phyloP scores from a whole-genome alignment of 2,329 filamentous ascomycete species.

The Aciculosporium take region DNA sequence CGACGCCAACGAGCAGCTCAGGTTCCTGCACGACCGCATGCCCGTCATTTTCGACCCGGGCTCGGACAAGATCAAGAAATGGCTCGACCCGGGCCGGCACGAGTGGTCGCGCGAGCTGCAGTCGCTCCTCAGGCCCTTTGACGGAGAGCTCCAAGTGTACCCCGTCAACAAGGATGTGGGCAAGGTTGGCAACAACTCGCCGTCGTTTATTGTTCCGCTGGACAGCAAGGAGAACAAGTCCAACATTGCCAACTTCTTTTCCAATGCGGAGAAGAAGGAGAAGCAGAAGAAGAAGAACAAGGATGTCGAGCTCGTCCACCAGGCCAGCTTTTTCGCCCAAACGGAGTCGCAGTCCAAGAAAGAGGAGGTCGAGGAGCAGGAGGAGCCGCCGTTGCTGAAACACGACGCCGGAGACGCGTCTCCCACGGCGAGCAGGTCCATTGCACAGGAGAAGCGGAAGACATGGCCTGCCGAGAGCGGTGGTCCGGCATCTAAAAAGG shows the following conservation, averaged over 20 bases:
- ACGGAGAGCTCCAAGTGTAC: conserved; percentile 70
- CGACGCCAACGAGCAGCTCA: conserved; percentile 65
- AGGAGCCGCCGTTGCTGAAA: background rate
- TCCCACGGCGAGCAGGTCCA: too few relatives aligned
- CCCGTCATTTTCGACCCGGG: conserved; percentile 76
- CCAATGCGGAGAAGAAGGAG: conserved; percentile 27
- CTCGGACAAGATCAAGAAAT: conserved; percentile 53
- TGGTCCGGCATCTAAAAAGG: conserved; percentile 15
- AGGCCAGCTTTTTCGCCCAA: background rate
- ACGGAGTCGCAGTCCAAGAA: conserved; percentile 1
- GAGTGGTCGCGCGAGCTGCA: conserved; percentile 74
- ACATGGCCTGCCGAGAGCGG: conserved; percentile 7
- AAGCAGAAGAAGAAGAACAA: conserved; percentile 11
- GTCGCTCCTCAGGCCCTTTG: conserved; percentile 60
- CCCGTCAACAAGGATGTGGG: conserved; percentile 79
- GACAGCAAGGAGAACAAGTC: conserved; percentile 78
- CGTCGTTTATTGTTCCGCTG: conserved; percentile 68
- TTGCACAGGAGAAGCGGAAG: conserved; percentile 13
- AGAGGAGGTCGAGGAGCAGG: background rate
- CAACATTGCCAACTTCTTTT: conserved; percentile 91
- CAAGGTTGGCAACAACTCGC: conserved; percentile 85
- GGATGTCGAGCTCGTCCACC: background rate
- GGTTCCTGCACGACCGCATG: conserved; percentile 89
- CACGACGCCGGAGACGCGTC: background rate
- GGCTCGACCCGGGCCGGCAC: conserved; percentile 60